Percentiles rank a stretch among this genome's conserved stretches.
Evolutionary conservation across 768 basidiomycete species (phyloP).

Genomic region (Cubamyces lactineus): DNA sequence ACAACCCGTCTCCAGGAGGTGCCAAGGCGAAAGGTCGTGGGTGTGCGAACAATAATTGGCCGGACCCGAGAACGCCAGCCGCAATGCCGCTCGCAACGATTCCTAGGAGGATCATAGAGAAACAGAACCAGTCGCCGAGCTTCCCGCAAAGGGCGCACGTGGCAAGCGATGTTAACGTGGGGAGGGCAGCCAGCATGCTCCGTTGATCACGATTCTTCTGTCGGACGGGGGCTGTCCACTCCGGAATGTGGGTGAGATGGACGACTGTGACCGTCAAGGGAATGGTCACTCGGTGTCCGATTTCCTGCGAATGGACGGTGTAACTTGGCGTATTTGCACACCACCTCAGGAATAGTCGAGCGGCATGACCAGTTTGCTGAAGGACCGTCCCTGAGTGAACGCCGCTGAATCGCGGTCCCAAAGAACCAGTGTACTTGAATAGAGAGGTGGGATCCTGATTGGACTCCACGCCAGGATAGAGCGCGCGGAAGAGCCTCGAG

Average conservation of each 20-base stretch:
- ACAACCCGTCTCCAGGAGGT: slow-evolving; percentile 15
- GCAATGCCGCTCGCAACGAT: slow-evolving; percentile 12
- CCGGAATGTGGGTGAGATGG: background rate
- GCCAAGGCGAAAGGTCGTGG: background rate
- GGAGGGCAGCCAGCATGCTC: background rate
- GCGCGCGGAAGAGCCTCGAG: background rate
- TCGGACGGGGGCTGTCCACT: too few relatives aligned
- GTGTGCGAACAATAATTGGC: slow-evolving; percentile 2
- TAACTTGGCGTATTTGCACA: background rate
- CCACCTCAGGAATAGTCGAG: slow-evolving; percentile 2
- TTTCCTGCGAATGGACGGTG: background rate
- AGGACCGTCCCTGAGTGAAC: background rate
- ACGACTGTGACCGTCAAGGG: too few relatives aligned
- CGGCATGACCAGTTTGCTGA: slow-evolving; percentile 1
- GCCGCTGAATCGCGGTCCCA: slow-evolving; percentile 1
- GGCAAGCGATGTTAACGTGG: slow-evolving; percentile 2
- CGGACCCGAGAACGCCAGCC: slow-evolving; percentile 7
- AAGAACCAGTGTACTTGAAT: background rate
- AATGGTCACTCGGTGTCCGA: too few relatives aligned
- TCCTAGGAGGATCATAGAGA: slow-evolving; percentile 8
- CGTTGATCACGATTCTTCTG: background rate
- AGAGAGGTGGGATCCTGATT: slow-evolving; percentile 2
- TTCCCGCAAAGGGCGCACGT: background rate
- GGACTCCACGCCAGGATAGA: slow-evolving; percentile 7
- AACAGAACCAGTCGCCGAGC: slow-evolving; percentile 12